A percentile compares a stretch with the other conserved stretches of the same genome.
Conservation (phyloP, 2,329 filamentous ascomycete species). For the Hyphodiscus sp. region DNA sequence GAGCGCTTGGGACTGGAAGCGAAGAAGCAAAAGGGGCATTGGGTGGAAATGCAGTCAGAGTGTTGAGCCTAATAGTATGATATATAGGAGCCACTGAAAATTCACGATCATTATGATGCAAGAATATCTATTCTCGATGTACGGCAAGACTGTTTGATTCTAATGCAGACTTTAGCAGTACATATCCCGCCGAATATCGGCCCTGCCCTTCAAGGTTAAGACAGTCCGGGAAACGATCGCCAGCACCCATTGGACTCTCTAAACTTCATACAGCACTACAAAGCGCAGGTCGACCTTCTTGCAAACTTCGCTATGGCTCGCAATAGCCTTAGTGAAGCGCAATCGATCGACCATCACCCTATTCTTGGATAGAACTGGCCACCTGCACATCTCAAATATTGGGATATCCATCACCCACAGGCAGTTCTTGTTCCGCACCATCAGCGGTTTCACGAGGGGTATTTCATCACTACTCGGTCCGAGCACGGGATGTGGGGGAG, state of each 20-base stretch:
- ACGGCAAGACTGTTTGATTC: no score
- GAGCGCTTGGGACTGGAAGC: constrained; percentile 41
- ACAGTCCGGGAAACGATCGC: neutral
- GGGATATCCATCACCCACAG: neutral
- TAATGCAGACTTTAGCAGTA: no score
- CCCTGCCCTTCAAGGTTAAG: neutral
- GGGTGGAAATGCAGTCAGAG: constrained; percentile 51
- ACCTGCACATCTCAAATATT: neutral
- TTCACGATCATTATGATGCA: neutral
- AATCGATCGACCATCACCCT: neutral
- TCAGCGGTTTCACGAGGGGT: neutral
- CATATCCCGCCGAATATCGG: no score
- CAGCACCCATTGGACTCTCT: neutral
- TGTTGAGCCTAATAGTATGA: constrained; percentile 34
- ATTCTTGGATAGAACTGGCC: neutral
- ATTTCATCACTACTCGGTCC: neutral
- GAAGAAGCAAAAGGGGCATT: constrained; percentile 46
- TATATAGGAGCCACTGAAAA: neutral
- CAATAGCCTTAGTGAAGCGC: neutral
- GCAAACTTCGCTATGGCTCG: neutral
- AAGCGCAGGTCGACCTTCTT: neutral
- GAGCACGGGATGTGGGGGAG: neutral
- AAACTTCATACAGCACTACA: neutral
- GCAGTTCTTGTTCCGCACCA: neutral
- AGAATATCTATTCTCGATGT: no score